phyloP scores from a whole-genome alignment of 2,329 filamentous ascomycete genomes.

The Cladosporium sp. region DNA sequence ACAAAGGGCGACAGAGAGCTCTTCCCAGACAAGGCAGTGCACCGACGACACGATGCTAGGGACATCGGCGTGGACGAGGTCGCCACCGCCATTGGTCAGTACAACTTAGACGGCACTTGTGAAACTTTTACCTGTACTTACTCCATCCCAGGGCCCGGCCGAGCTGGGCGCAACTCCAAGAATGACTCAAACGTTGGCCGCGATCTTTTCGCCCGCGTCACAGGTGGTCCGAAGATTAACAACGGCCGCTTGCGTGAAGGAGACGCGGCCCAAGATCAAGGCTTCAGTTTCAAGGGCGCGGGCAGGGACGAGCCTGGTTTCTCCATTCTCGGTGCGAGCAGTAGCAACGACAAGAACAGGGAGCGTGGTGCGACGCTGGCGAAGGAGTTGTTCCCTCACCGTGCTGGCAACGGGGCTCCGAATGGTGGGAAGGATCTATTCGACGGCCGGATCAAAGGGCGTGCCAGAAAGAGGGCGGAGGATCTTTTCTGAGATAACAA shows the following conservation, averaged over 20 bases:
- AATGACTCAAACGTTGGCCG: conserved; percentile 11
- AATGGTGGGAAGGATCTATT: conserved; percentile 30
- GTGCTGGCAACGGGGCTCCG: conserved; percentile 19
- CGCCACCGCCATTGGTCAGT: conserved; percentile 23
- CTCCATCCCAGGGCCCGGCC: conserved; percentile 12
- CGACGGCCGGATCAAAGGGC: conserved; percentile 28
- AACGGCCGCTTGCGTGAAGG: conserved; percentile 7
- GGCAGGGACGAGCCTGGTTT: conserved; percentile 21
- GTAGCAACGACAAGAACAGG: conserved; percentile 14
- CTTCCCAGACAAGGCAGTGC: conserved; percentile 38
- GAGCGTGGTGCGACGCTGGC: conserved; percentile 15
- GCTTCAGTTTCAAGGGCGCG: conserved; percentile 34
- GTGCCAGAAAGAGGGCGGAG: conserved; percentile 27
- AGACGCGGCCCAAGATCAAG: conserved; percentile 14
- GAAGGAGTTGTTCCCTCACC: conserved; percentile 32
- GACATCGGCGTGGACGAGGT: conserved; percentile 30
- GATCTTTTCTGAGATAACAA: conserved; percentile 19
- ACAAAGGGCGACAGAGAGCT: conserved; percentile 26
- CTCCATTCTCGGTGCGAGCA: conserved; percentile 29
- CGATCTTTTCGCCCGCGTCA: conserved; percentile 20
- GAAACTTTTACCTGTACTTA: conserved; percentile 16
- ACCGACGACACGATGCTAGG: conserved; percentile 41
- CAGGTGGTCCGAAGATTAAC: conserved; percentile 11
- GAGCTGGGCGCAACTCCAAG: conserved; percentile 12
- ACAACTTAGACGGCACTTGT: conserved; percentile 19